These are phyloP conservation scores for Neonectria magnoliae DNA, from an alignment of 2,329 filamentous ascomycete genomes.

Conservation along the genomic window DNA sequence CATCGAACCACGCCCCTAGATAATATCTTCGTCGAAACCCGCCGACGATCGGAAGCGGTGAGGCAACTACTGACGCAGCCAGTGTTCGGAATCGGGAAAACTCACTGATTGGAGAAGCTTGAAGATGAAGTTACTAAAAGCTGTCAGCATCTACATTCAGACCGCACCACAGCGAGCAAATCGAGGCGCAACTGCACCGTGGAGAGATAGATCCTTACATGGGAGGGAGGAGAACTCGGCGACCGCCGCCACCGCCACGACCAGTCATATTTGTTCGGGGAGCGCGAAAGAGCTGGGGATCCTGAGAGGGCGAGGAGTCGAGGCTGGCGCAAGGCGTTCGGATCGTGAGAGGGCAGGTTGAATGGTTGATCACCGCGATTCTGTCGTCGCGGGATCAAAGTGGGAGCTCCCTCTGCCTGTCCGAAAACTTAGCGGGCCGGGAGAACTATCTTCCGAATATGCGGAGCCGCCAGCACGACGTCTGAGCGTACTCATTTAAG, in stretches of 20 bases:
- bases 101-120: constrained; percentile 79
- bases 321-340: constrained; percentile 2
- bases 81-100: constrained; percentile 21
- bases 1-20: constrained; percentile 7
- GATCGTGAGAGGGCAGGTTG: constrained; percentile 13
- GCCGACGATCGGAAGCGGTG: constrained; percentile 21
- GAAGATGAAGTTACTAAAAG: constrained; percentile 60
- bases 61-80: constrained; percentile 14
- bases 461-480: not conserved
- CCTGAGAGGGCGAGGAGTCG: not conserved
- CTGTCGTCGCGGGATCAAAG: constrained; percentile 41
- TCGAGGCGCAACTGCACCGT: constrained; percentile 27
- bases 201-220: constrained; percentile 52
- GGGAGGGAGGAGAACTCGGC: constrained; percentile 68
- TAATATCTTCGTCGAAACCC: constrained; percentile 30
- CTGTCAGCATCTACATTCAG: constrained; percentile 35
- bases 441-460: constrained; percentile 30
- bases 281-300: constrained; percentile 18
- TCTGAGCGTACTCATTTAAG: not conserved
- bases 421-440: constrained; percentile 38
- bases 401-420: constrained; percentile 35
- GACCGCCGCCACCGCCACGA: constrained; percentile 67
- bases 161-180: constrained; percentile 9
- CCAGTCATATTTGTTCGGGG: constrained; percentile 60
- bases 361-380: constrained; percentile 34